Evolutionary conservation across 441 rosid genomes (phyloP), one percentile per base, ranked within the genome.

Genomic region (Eutrema salsugineum): DNA sequence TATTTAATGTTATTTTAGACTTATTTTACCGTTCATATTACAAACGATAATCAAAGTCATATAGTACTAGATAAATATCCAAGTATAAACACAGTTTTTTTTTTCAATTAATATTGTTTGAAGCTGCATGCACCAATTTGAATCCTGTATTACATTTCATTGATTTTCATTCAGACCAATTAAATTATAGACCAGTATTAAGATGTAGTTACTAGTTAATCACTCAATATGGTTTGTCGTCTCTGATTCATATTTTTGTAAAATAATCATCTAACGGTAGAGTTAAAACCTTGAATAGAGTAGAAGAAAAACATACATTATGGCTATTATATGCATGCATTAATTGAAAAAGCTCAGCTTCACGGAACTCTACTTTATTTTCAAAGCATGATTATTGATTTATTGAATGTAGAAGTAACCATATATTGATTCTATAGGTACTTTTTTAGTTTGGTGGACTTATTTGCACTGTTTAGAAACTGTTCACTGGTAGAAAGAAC

Each of bases 111-210:
- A n/a, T n/a, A n/a, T 55, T 43, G 33, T 43, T 43, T 43, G 46
- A 65, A 64, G 44, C 35, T 72, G 70, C 77, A 71, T 63, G 38
- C 49, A 43, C 32, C 32, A 36, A 53, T 33, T 57, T 24, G 49
- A 70, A 49, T 55, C 15, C 7, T 70, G 43, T 39, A 32, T 60
- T 47, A 56, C 58, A 46, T 53, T 70, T 8, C 43, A 14, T 27
- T 48, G 14, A 33, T 30, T 27, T 49, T 7, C 53, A 38, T 33
- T 28, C 6, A 49, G 11, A 38, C 16, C 61, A 70, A 40, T 42
- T 40, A 27, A 4, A 11, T 36, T 43, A 12, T 19, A 10, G n/a
- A 46, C 9, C 58, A 2, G 24, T 11, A 16, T 5, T 54, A 30
- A 0, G 9, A 14, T 33, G 17, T 44, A 32, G 55, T 33, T 57